Evolutionary conservation across 805 yeast genomes (phyloP).

Genomic region (Kuraishia ogatae): DNA sequence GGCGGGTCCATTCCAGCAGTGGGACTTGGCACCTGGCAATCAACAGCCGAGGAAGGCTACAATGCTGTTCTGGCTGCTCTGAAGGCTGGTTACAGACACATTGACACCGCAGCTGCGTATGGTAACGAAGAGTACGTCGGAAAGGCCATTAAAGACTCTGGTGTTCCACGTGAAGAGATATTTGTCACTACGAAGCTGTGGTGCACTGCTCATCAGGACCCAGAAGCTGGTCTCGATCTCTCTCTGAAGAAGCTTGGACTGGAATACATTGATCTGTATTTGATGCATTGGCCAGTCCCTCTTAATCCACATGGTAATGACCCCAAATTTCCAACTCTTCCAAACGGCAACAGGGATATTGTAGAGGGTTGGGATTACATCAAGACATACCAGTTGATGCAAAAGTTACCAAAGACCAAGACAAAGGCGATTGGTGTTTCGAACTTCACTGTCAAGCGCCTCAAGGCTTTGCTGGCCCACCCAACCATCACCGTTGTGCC

Average conservation of each 20-base stretch:
- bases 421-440: slow-evolving; percentile 69
- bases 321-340: slow-evolving; percentile 17
- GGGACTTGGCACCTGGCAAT: slow-evolving; percentile 71
- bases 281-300: slow-evolving; percentile 80
- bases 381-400: slow-evolving; percentile 58
- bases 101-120: slow-evolving; percentile 70
- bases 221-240: slow-evolving; percentile 42
- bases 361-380: slow-evolving; percentile 27
- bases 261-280: slow-evolving; percentile 71
- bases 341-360: slow-evolving; percentile 20
- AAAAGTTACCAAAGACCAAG: slow-evolving; percentile 40
- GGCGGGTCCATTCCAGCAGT: slow-evolving; percentile 55
- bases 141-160: slow-evolving; percentile 43
- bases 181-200: slow-evolving; percentile 69
- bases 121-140: slow-evolving; percentile 62
- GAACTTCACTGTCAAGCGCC: slow-evolving; percentile 49
- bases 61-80: slow-evolving; percentile 54
- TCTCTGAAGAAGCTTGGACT: slow-evolving; percentile 56
- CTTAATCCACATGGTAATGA: slow-evolving; percentile 26
- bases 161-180: slow-evolving; percentile 54
- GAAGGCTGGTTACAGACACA: slow-evolving; percentile 63
- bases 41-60: slow-evolving; percentile 43
- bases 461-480: slow-evolving; percentile 39
- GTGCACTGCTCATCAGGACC: slow-evolving; percentile 42
- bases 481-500: slow-evolving; percentile 48